Conservation (phyloP, 208 protist genomes). For the Crithidia fasciculata region DNA sequence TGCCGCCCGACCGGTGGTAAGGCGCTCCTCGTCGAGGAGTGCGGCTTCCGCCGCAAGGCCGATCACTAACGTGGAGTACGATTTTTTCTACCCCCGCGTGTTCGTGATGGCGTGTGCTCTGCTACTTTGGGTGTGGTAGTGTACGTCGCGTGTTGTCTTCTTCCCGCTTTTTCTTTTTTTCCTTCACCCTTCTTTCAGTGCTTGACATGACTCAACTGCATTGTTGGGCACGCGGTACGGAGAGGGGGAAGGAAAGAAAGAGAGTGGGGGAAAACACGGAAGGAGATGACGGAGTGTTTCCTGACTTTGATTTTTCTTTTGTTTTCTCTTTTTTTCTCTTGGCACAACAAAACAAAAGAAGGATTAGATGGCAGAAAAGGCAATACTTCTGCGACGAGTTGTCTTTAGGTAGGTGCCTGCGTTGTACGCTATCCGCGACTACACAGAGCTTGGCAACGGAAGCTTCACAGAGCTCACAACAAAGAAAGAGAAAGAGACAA, state of each 20-base stretch:
- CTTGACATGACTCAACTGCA: not conserved
- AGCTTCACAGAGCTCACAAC: too few relatives aligned
- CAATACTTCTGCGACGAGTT: too few relatives aligned
- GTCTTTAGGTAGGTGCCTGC: too few relatives aligned
- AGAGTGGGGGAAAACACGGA: not conserved
- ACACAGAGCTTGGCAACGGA: too few relatives aligned
- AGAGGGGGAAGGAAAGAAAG: not conserved
- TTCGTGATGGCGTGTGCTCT: not conserved
- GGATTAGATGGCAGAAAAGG: too few relatives aligned
- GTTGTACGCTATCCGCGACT: too few relatives aligned
- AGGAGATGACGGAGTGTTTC: not conserved
- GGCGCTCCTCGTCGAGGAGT: conserved; percentile 96
- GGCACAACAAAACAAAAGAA: too few relatives aligned
- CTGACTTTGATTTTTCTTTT: conserved; percentile 1
- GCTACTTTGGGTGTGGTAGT: too few relatives aligned
- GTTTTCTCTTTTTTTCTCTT: conserved; percentile 9
- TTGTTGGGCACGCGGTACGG: too few relatives aligned
- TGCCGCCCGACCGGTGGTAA: conserved; percentile 98
- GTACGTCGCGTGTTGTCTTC: too few relatives aligned
- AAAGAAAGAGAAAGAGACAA: not conserved
- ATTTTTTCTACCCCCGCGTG: not conserved
- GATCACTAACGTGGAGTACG: conserved; percentile 87
- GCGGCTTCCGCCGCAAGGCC: conserved; percentile 96
- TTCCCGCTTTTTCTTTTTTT: not conserved
- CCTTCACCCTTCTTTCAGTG: conserved; percentile 1